These are phyloP conservation scores for Neonectria neomacrospora DNA, from an alignment of 2,329 filamentous ascomycete genomes.

Conservation along the genomic window DNA sequence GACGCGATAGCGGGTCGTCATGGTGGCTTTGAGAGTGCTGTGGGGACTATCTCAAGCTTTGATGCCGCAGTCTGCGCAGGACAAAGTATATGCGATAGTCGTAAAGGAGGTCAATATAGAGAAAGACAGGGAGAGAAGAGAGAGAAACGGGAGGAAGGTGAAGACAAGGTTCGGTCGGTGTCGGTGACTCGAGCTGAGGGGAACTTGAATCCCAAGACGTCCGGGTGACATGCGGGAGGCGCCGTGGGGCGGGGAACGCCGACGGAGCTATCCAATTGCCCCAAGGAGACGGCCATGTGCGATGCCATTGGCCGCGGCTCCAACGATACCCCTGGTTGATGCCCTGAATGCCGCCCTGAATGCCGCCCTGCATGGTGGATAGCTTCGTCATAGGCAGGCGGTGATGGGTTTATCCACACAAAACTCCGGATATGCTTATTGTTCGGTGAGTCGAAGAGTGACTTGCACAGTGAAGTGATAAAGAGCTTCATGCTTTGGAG, in stretches of 20 bases:
- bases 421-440: background rate
- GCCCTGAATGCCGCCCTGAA: slow-evolving; percentile 19
- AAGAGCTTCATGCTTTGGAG: background rate
- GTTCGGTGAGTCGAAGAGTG: slow-evolving; percentile 5
- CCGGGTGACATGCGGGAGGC: slow-evolving; percentile 38
- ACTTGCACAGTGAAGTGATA: background rate
- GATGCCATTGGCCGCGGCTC: slow-evolving; percentile 32
- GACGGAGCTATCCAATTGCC: slow-evolving; percentile 30
- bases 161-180: slow-evolving; percentile 25
- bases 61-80: no score
- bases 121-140: background rate
- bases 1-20: slow-evolving; percentile 75
- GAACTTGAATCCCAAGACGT: slow-evolving; percentile 24
- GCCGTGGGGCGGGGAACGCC: slow-evolving; percentile 42
- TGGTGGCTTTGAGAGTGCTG: slow-evolving; percentile 44
- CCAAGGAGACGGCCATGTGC: slow-evolving; percentile 29
- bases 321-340: slow-evolving; percentile 20
- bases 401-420: slow-evolving; percentile 25
- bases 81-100: background rate
- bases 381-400: slow-evolving; percentile 25
- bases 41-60: background rate
- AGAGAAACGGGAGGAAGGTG: slow-evolving; percentile 27
- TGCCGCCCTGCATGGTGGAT: slow-evolving; percentile 26
- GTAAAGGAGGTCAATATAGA: background rate
- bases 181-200: slow-evolving; percentile 26